phyloP scores from a whole-genome alignment of 2,329 filamentous ascomycete species.

The Aspergillus awamori region DNA sequence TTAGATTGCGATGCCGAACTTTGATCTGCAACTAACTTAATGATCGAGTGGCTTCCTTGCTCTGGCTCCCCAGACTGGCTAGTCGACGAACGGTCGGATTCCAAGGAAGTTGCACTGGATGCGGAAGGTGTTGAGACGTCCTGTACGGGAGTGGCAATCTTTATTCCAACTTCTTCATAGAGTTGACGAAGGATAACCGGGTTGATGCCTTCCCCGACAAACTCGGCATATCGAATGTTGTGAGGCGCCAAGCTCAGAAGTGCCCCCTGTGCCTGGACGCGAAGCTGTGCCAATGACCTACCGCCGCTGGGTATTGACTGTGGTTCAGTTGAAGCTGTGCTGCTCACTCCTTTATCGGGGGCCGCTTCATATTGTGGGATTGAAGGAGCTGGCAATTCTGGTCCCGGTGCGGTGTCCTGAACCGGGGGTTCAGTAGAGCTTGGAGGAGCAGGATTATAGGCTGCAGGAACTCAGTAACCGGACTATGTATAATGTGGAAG shows the following conservation, averaged over 20 bases:
- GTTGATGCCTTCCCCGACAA: constrained; percentile 73
- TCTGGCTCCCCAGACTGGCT: background rate
- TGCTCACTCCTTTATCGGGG: constrained; percentile 11
- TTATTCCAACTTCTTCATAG: constrained; percentile 69
- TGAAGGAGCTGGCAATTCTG: constrained; percentile 5
- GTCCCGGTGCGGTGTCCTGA: constrained; percentile 15
- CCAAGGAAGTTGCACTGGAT: background rate
- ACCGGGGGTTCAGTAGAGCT: constrained; percentile 26
- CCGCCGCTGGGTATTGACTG: constrained; percentile 1
- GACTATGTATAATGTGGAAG: background rate
- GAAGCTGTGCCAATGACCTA: constrained; percentile 42
- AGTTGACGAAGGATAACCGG: constrained; percentile 63
- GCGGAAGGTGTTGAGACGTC: background rate
- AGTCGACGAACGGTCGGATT: background rate
- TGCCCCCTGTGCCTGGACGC: constrained; percentile 62
- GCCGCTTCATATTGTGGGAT: constrained; percentile 1
- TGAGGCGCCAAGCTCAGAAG: constrained; percentile 64
- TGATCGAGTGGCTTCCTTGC: background rate
- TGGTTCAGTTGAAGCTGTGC: background rate
- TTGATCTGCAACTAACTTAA: background rate
- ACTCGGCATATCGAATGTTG: constrained; percentile 73
- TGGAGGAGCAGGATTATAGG: constrained; percentile 39
- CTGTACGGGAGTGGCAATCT: constrained; percentile 31
- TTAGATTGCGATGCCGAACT: background rate
- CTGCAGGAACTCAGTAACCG: constrained; percentile 30